Base-by-base conservation (phyloP, 2,329 filamentous ascomycete genomes). In the Xylaria multiplex region DNA sequence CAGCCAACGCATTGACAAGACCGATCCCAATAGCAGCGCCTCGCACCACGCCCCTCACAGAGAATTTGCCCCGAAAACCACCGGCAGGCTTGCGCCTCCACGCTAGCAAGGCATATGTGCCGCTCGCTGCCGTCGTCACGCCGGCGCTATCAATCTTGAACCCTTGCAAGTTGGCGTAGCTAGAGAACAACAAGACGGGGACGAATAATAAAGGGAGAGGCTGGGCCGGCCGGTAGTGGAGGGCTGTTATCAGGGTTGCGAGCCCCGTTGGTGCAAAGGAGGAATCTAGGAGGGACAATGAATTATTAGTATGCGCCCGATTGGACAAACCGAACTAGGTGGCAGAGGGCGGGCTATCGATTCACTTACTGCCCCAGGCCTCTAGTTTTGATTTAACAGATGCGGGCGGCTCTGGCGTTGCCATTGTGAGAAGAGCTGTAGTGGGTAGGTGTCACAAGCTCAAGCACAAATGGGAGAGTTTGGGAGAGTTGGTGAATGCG, bases 141-240 rank as follows among this genome's bases (percentile, higher is more conserved):
- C 85, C 86, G 2, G 86, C 86, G 63, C 81, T 82, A 73, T 86
- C 86, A 58, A 84, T 86, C 67, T 82, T 83, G 78, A 85, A 87
- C 65, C 86, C 86, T 22, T 86, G 84, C 6, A 89, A 81, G 75
- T 87, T 87, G 72, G 87, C 82, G 78, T 88, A 89, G 74, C 82
- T 84, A 60, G 82, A 80, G 77, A 88, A 86, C 62, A 87, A 77
- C 37, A 88, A 82, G 30, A 85, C 79, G 27, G 84, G 83, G 70
- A 84, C 78, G 73, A 86, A 81, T 57, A 81, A 71, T 72, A 88
- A 80, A 42, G 86, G 84, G 3, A 86, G 77, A 13, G 79, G 70
- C 70, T 84, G 83, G 55, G 86, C 75, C 40, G 86, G 86, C 2
- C 85, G 84, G 50, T 79, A 80, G 79, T 88, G 86, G 16, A 88